Evolutionary conservation across 371 early-diverging fungal genomes (phyloP).

Genomic region (Mortierella sp.): DNA sequence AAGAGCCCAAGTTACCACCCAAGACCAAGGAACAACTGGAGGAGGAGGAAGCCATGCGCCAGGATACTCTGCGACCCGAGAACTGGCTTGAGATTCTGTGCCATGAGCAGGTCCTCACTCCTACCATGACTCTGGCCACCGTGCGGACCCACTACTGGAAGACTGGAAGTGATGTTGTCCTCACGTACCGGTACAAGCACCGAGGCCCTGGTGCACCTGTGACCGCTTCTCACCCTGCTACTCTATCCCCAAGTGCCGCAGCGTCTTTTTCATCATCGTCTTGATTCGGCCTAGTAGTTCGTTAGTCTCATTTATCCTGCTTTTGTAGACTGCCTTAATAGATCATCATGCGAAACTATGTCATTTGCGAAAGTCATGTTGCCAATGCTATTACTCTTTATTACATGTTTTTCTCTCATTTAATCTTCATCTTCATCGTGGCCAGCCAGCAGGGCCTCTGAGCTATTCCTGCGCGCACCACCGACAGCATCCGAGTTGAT

Average conservation of each 20-base stretch:
- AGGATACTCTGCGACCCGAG: conserved; percentile 66
- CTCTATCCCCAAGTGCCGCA: neutral
- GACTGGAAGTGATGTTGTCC: conserved; percentile 81
- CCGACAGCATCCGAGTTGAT: neutral
- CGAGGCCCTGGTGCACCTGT: neutral
- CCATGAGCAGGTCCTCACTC: conserved; percentile 77
- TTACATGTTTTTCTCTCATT: neutral
- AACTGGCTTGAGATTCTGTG: conserved; percentile 83
- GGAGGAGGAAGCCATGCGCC: conserved; percentile 30
- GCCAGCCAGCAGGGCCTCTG: conserved; percentile 33
- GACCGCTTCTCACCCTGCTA: neutral
- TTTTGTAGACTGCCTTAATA: conserved; percentile 14
- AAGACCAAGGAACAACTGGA: conserved; percentile 27
- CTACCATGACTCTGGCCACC: conserved; percentile 87
- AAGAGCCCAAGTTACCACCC: neutral
- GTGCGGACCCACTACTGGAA: conserved; percentile 90
- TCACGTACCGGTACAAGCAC: conserved; percentile 71
- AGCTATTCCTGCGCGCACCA: conserved; percentile 25
- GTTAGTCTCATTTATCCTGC: neutral
- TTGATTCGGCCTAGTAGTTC: neutral
- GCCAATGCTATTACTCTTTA: neutral
- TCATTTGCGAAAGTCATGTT: neutral
- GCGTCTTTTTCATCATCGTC: conserved; percentile 5
- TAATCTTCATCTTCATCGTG: conserved; percentile 1
- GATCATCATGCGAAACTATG: conserved; percentile 2